Evolutionary conservation across 805 yeast genomes (phyloP), one percentile per base, ranked within the genome.

Genomic region (Metschnikowia picachoensis): DNA sequence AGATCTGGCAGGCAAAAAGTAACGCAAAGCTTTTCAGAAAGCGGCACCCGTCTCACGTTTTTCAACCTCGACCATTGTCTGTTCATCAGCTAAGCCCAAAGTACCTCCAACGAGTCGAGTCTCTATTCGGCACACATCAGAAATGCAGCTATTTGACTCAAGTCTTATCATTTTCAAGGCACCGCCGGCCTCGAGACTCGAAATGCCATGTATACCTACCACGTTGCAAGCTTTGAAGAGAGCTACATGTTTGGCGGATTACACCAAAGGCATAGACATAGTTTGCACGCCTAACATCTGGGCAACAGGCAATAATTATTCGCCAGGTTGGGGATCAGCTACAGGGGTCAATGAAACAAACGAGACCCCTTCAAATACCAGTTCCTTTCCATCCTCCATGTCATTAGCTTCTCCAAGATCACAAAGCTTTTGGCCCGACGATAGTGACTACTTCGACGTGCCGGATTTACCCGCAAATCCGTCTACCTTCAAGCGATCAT

Each of bases 271-370:
- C 4, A 37, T 47, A 3, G 38, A 34, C 2, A 35, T 50, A n/a
- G 35, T 35, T 11, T 41, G 49, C 30, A 17, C 43, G 8, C 41
- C 49, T 4, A 50, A 50, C 30, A 50, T 50, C 12, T 50, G 53
- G 53, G 43, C 47, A 33, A 14, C 43, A 17, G 11, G 28, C 14
- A 11, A 27, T 10, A 20, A 20, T 20, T 20, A 20, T 7, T 7
- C 7, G 25, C 25, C 25, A 20, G 25, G 25, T 20, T 20, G 25
- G 25, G 25, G 25, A 20, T 20, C 25, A 20, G 25, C 25, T 20
- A 20, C 25, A 20, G 25, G 25, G 25, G 25, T 20, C 4, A 20
- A 31, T 25, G 46, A 43, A 20, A 13, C 20, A 13, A 42, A 33
- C 8, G 37, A 25, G 11, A 43, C 38, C 2, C 37, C 38, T 20